phyloP scores from a whole-genome alignment of 1,139 yeast species.

The Yamadazyma pseudoaaseri region DNA sequence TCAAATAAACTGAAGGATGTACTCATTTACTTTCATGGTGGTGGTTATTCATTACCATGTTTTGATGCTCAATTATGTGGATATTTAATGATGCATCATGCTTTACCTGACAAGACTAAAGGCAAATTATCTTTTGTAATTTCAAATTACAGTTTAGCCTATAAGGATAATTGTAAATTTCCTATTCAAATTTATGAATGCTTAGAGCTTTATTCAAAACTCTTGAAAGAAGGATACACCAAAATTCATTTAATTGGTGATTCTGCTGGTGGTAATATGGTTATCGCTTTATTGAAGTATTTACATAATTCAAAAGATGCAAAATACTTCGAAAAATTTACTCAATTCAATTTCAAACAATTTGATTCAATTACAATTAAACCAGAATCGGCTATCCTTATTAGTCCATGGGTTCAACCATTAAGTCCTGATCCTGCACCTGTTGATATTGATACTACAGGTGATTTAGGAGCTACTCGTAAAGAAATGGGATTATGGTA shows the following conservation, averaged over 20 bases:
- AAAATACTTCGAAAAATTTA: slow-evolving; percentile 18
- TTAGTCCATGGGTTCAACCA: slow-evolving; percentile 48
- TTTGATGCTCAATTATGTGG: slow-evolving; percentile 29
- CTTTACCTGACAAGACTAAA: slow-evolving; percentile 19
- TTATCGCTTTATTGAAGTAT: slow-evolving; percentile 31
- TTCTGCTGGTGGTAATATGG: slow-evolving; percentile 48
- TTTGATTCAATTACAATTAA: slow-evolving; percentile 17
- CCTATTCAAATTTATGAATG: slow-evolving; percentile 44
- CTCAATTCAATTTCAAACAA: slow-evolving; percentile 10
- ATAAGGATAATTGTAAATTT: slow-evolving; percentile 21
- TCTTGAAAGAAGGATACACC: slow-evolving; percentile 27
- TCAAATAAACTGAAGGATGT: slow-evolving; percentile 11
- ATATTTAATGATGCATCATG: slow-evolving; percentile 22
- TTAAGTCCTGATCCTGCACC: slow-evolving; percentile 12
- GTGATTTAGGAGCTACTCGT: slow-evolving; percentile 32
- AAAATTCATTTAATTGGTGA: slow-evolving; percentile 43
- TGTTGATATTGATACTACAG: slow-evolving; percentile 24
- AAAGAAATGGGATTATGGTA: slow-evolving; percentile 30
- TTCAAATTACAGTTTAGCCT: slow-evolving; percentile 39
- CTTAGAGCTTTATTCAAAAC: slow-evolving; percentile 23
- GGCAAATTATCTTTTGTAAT: slow-evolving; percentile 24
- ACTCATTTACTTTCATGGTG: slow-evolving; percentile 35
- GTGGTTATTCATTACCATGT: slow-evolving; percentile 36
- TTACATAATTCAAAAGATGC: slow-evolving; percentile 33
- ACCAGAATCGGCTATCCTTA: slow-evolving; percentile 31